A percentile compares a stretch with the other conserved stretches of the same genome.
Evolutionary conservation across 1,139 yeast genomes (phyloP).

Genomic region (Taphrina sp.): DNA sequence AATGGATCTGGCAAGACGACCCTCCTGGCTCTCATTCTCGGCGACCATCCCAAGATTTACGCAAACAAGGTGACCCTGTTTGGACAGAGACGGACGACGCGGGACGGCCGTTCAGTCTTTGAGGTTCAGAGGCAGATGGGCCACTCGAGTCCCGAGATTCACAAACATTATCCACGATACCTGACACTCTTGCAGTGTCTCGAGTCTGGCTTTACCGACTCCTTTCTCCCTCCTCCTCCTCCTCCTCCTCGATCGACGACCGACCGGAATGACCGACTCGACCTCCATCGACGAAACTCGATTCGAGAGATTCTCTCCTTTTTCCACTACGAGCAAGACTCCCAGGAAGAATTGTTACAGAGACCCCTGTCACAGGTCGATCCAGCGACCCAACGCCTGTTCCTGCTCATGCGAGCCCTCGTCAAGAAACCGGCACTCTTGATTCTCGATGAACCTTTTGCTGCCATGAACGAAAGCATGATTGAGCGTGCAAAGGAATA

Average conservation of each 20-base stretch:
- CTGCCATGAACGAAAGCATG: constrained; percentile 76
- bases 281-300: constrained; percentile 42
- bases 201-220: constrained; percentile 53
- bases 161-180: constrained; percentile 67
- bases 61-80: constrained; percentile 62
- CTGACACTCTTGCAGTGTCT: constrained; percentile 48
- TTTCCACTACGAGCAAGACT: constrained; percentile 42
- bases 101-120: constrained; percentile 75
- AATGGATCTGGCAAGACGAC: constrained; percentile 96
- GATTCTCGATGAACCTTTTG: constrained; percentile 87
- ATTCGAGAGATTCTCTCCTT: constrained; percentile 30
- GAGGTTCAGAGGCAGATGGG: constrained; percentile 79
- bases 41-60: constrained; percentile 98
- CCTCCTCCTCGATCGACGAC: no score
- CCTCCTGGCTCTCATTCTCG: constrained; percentile 72
- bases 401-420: constrained; percentile 70
- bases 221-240: constrained; percentile 14
- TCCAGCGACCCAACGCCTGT: constrained; percentile 75
- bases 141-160: constrained; percentile 87
- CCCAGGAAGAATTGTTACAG: constrained; percentile 37
- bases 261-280: constrained; percentile 31
- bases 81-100: constrained; percentile 56
- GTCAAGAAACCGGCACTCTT: constrained; percentile 73
- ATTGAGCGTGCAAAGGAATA: constrained; percentile 64
- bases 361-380: constrained; percentile 56